Evolutionary conservation across 768 basidiomycete genomes (phyloP).

Genomic region (Rubroboletus satanas): DNA sequence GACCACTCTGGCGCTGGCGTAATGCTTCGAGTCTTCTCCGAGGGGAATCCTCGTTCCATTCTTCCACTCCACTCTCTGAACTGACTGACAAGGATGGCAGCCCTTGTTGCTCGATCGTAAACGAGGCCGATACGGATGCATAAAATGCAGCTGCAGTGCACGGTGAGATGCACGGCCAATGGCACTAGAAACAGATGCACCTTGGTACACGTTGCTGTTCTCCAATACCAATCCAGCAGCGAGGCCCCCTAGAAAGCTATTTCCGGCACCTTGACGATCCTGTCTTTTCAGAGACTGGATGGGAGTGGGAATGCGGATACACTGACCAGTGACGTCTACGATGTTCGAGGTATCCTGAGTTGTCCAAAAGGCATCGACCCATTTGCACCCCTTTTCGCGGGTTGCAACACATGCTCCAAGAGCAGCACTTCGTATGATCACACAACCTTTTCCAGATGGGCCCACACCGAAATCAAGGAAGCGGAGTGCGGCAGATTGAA

Average conservation of each 20-base stretch:
- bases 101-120: conserved; percentile 76
- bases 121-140: conserved; percentile 79
- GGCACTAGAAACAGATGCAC: conserved; percentile 38
- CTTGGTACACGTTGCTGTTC: conserved; percentile 59
- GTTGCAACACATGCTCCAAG: conserved; percentile 68
- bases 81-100: conserved; percentile 50
- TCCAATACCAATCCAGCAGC: conserved; percentile 63
- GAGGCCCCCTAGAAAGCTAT: conserved; percentile 82
- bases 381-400: conserved; percentile 39
- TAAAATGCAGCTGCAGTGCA: conserved; percentile 56
- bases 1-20: conserved; percentile 36
- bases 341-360: conserved; percentile 45
- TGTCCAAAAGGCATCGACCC: conserved; percentile 77
- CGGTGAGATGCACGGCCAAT: conserved; percentile 11
- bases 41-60: conserved; percentile 75
- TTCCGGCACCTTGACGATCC: conserved; percentile 69
- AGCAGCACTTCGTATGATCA: conserved; percentile 72
- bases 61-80: conserved; percentile 27
- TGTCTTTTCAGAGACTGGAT: conserved; percentile 1
- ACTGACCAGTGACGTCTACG: conserved; percentile 77
- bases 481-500: conserved; percentile 63
- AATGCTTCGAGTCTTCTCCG: conserved; percentile 52
- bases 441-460: conserved; percentile 44
- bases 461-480: conserved; percentile 64
- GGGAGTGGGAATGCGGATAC: conserved; percentile 1